phyloP scores from a whole-genome alignment of 768 basidiomycete genomes.

The Pleurotus citrinopileatus region DNA sequence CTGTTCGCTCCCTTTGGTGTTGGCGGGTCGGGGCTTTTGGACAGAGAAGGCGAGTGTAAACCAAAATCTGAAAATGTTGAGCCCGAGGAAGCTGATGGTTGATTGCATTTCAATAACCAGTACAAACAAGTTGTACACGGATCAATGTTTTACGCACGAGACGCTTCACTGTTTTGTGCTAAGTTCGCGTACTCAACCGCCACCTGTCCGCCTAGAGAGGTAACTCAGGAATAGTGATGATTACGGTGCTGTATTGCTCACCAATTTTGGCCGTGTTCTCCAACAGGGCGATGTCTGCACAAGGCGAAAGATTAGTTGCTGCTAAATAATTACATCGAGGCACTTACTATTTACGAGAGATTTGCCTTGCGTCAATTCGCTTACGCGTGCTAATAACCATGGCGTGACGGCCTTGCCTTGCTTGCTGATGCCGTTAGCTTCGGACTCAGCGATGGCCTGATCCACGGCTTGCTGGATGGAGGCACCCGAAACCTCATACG shows the following conservation, averaged over 20 bases:
- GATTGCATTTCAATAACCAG: not conserved
- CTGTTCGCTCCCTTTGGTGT: not conserved
- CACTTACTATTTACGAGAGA: slow-evolving; percentile 43
- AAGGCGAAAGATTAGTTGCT: slow-evolving; percentile 22
- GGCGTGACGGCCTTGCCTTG: slow-evolving; percentile 92
- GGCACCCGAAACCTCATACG: slow-evolving; percentile 65
- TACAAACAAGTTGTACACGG: not conserved
- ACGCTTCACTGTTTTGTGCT: slow-evolving; percentile 12
- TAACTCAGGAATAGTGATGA: slow-evolving; percentile 4
- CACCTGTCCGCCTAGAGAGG: slow-evolving; percentile 63
- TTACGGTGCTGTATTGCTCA: slow-evolving; percentile 27
- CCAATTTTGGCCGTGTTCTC: slow-evolving; percentile 87
- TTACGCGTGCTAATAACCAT: slow-evolving; percentile 84
- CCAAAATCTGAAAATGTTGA: too few relatives aligned
- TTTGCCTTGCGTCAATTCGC: slow-evolving; percentile 72
- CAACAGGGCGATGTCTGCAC: slow-evolving; percentile 80
- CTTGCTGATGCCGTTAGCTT: slow-evolving; percentile 72
- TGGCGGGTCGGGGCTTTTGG: not conserved
- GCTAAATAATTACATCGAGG: not conserved
- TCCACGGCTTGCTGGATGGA: slow-evolving; percentile 76
- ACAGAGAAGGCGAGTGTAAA: not conserved
- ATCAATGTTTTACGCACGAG: not conserved
- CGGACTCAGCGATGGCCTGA: slow-evolving; percentile 81
- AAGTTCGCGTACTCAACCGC: slow-evolving; percentile 73
- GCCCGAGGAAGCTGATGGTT: not conserved